Conservation (phyloP, 2,329 filamentous ascomycete genomes). For the Zelopaecilomyces penicillatus region DNA sequence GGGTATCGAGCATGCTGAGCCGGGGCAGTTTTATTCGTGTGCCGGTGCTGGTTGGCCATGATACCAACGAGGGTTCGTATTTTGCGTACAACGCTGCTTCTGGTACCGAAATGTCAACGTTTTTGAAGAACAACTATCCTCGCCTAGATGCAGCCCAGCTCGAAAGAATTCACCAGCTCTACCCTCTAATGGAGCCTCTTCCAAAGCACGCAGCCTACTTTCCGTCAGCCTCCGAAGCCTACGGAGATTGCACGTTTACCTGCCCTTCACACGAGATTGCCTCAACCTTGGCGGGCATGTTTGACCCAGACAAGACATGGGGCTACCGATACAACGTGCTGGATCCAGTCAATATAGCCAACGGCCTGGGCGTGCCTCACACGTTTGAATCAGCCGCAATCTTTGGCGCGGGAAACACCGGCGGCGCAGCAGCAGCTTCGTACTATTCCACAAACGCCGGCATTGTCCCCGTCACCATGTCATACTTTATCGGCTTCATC, state of each 20-base stretch:
- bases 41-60: constrained; percentile 36
- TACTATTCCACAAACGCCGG: constrained; percentile 37
- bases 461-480: constrained; percentile 38
- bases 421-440: constrained; percentile 17
- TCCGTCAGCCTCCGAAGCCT: constrained; percentile 31
- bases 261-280: constrained; percentile 29
- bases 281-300: constrained; percentile 4
- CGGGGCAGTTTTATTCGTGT: constrained; percentile 33
- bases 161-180: constrained; percentile 26
- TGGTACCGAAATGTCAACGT: constrained; percentile 25
- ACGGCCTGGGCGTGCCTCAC: constrained; percentile 40
- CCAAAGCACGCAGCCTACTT: constrained; percentile 36
- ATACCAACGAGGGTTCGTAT: constrained; percentile 38
- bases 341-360: constrained; percentile 25
- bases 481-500: constrained; percentile 43
- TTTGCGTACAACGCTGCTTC: constrained; percentile 33
- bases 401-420: constrained; percentile 33
- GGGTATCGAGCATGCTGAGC: constrained; percentile 32
- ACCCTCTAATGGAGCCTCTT: constrained; percentile 27
- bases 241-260: constrained; percentile 38
- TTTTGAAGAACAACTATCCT: constrained; percentile 41
- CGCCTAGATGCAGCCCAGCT: constrained; percentile 28
- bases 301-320: constrained; percentile 24
- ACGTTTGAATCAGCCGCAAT: constrained; percentile 39
- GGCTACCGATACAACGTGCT: constrained; percentile 42